Evolutionary conservation across 805 yeast genomes (phyloP).

Genomic region (Lipomyces sp.): DNA sequence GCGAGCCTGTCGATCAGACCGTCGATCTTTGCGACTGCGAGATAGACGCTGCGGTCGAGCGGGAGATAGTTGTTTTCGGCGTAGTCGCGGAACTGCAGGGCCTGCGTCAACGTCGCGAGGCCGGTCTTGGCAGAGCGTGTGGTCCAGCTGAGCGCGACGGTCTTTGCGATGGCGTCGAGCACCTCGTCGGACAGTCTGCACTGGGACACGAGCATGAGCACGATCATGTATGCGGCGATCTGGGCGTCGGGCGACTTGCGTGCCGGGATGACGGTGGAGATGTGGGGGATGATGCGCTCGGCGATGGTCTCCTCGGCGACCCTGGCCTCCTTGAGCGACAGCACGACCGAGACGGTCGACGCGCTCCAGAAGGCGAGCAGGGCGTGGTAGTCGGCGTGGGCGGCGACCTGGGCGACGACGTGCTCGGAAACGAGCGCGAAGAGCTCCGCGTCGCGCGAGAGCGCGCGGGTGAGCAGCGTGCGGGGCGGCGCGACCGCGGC

Average conservation of each 20-base stretch:
- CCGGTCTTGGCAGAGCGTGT: constrained; percentile 18
- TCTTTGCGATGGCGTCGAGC: constrained; percentile 57
- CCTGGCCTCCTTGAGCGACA: constrained; percentile 52
- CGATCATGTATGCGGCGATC: constrained; percentile 76
- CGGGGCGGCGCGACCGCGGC: constrained; percentile 62
- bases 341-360: constrained; percentile 61
- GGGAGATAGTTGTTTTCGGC: constrained; percentile 21
- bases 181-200: constrained; percentile 57
- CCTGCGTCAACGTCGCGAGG: constrained; percentile 24
- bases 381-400: constrained; percentile 58
- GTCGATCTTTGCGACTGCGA: constrained; percentile 29
- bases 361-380: constrained; percentile 79
- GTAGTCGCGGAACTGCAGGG: constrained; percentile 22
- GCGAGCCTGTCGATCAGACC: constrained; percentile 29
- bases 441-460: constrained; percentile 58
- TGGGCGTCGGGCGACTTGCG: constrained; percentile 54
- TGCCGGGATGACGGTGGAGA: constrained; percentile 36
- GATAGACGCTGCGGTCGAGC: constrained; percentile 25
- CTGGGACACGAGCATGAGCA: constrained; percentile 74
- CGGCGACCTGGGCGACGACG: constrained; percentile 48
- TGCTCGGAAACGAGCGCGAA: constrained; percentile 63
- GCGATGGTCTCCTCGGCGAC: constrained; percentile 37
- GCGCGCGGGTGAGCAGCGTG: constrained; percentile 65
- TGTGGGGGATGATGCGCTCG: constrained; percentile 36
- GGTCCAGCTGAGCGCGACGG: constrained; percentile 49